Evolutionary conservation across 2,329 filamentous ascomycete genomes (phyloP).

Genomic region (Neofusicoccum sp.): DNA sequence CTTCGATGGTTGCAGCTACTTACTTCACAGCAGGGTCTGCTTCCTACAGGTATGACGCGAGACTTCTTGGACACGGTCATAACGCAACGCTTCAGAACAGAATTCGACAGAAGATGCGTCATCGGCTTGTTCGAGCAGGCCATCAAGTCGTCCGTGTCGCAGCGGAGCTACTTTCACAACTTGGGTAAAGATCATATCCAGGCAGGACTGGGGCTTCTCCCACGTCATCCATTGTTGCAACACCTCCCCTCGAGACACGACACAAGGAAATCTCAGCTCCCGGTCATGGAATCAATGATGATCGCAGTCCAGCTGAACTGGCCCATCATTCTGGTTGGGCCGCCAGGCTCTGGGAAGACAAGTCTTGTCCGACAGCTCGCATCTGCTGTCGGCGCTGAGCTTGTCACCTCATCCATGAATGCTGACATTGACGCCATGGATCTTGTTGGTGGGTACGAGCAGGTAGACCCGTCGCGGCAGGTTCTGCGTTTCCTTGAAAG

Average conservation of each 20-base stretch:
- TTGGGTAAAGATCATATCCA: conserved; percentile 69
- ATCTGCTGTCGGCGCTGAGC: conserved; percentile 71
- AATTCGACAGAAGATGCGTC: conserved; percentile 67
- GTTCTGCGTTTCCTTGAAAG: conserved; percentile 63
- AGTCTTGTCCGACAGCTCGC: conserved; percentile 78
- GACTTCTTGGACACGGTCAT: conserved; percentile 85
- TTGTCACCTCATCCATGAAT: conserved; percentile 87
- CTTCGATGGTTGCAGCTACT: conserved; percentile 82
- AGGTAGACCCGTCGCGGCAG: conserved; percentile 79
- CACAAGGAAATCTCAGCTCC: conserved; percentile 57
- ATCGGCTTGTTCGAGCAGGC: conserved; percentile 62
- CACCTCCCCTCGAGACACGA: conserved; percentile 17
- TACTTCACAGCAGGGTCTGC: conserved; percentile 61
- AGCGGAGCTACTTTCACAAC: conserved; percentile 69
- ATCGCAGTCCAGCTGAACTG: conserved; percentile 84
- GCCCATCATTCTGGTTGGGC: conserved; percentile 85
- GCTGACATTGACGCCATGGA: conserved; percentile 97
- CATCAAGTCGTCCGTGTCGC: neutral
- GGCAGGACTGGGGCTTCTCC: conserved; percentile 74
- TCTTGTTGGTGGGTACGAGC: conserved; percentile 94
- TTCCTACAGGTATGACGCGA: conserved; percentile 61
- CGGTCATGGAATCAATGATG: conserved; percentile 82
- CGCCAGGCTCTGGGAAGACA: conserved; percentile 86
- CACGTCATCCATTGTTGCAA: conserved; percentile 53
- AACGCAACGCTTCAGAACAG: conserved; percentile 80